Evolutionary conservation across 2,329 filamentous ascomycete genomes (phyloP), one percentile per base, ranked within the genome.

Genomic region (Conoideocrella luteorostrata): DNA sequence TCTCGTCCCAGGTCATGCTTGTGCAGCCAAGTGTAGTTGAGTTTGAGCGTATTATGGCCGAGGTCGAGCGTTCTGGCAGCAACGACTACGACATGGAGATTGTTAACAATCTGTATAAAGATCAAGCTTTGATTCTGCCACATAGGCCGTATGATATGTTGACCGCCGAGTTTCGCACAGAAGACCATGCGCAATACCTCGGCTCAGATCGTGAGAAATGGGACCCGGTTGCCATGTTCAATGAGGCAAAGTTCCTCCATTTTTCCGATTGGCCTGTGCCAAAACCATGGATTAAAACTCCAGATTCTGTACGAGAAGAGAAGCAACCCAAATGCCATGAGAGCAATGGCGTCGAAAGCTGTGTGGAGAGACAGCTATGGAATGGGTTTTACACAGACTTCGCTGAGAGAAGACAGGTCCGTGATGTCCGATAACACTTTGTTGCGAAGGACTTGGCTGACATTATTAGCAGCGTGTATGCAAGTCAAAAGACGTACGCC

Each of bases 261-360:
- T 87, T 86, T 57, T 82, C 77, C 11, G 84, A 88, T 55, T 84
- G 78, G 78, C 84, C 83, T 1, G 52, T 85, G 5, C 80, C 82
- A 1, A 87, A 87, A 46, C 71, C 71, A 1, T 74, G 71, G 71
- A 47, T 50, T 64, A 55, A 35, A 0, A 51, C 51, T 1, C 21
- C 46, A 1, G 46, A 52, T 1, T 36, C 44, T 0, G 21, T 48
- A 1, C 39, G 53, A 7, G 24, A 43, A 7, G 18, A 44, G 9
- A 33, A 41, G 4, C 56, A 60, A 17, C 58, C 58, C 0, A 39
- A 41, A 7, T 58, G 56, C 7, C 39, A 28, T 4, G 32, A n/a
- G 17, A 36, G 22, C 51, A 77, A 73, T 1, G 78, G 75, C 0
- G 67, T 63, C 43, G 78, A 78, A 41, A 78, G 43, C 26, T 53